These are phyloP conservation scores for Gossypium ekmanianum DNA, from an alignment of 345 rosid species.

Conservation along the genomic window DNA sequence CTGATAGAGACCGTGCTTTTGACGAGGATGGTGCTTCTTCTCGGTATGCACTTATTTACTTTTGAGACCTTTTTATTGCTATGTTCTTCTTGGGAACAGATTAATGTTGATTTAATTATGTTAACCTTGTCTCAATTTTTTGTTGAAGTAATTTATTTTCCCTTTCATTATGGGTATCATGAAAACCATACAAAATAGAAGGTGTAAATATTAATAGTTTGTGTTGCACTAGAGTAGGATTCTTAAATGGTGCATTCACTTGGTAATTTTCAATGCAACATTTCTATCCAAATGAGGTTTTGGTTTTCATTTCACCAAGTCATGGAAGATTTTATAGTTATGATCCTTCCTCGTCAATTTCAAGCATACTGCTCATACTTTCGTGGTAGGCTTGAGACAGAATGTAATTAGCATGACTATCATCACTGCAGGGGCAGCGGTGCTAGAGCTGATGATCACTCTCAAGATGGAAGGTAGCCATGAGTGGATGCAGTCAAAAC, in stretches of 20 bases:
- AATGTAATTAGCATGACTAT: conserved; percentile 10
- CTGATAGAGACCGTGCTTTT: conserved; percentile 21
- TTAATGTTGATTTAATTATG: conserved; percentile 1
- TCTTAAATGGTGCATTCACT: neutral
- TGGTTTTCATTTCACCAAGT: neutral
- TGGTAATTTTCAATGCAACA: neutral
- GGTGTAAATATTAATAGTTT: neutral
- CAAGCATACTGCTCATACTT: conserved; percentile 3
- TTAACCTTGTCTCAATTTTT: neutral
- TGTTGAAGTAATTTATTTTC: neutral
- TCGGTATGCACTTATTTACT: conserved; percentile 7
- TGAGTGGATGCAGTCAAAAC: conserved; percentile 20
- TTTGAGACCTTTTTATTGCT: neutral
- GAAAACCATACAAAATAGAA: neutral
- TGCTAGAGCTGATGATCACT: conserved; percentile 61
- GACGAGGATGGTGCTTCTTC: conserved; percentile 20
- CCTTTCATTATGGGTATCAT: neutral
- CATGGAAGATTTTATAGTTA: neutral
- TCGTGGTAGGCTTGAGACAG: conserved; percentile 4
- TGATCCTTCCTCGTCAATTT: neutral
- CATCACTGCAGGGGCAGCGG: conserved; percentile 53
- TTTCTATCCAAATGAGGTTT: neutral
- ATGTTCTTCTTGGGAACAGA: neutral
- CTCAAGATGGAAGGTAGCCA: conserved; percentile 65
- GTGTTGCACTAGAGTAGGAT: neutral